phyloP scores from a whole-genome alignment of 805 yeast species.

The Ogataea nonfermentans region DNA sequence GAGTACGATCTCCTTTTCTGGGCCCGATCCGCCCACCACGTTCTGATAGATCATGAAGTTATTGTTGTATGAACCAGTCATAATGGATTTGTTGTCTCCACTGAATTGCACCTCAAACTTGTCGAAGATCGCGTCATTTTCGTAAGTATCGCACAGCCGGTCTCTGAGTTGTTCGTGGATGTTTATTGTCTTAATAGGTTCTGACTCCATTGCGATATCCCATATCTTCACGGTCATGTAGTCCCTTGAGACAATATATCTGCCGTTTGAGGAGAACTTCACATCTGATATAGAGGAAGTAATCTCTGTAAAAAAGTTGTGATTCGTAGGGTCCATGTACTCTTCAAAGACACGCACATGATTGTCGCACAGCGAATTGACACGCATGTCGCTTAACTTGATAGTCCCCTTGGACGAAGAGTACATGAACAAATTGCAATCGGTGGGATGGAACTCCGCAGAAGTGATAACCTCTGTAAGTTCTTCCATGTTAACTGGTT shows the following conservation, averaged over 20 bases:
- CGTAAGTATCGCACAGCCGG: constrained; percentile 93
- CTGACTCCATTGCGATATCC: constrained; percentile 97
- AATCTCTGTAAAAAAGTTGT: constrained; percentile 95
- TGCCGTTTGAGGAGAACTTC: constrained; percentile 86
- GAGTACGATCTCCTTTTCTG: constrained; percentile 66
- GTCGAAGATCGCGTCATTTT: constrained; percentile 97
- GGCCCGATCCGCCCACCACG: constrained; percentile 43
- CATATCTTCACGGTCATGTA: constrained; percentile 96
- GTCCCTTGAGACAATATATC: constrained; percentile 95
- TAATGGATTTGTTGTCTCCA: constrained; percentile 87
- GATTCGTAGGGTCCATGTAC: constrained; percentile 85
- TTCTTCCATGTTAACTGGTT: constrained; percentile 98
- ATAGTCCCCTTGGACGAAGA: constrained; percentile 94
- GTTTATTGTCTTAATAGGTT: constrained; percentile 90
- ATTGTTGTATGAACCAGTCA: constrained; percentile 97
- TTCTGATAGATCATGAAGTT: constrained; percentile 96
- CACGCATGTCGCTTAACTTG: constrained; percentile 94
- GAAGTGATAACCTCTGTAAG: constrained; percentile 95
- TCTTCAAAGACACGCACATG: constrained; percentile 90
- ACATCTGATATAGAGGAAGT: constrained; percentile 93
- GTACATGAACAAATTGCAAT: constrained; percentile 93
- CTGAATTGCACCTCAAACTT: constrained; percentile 95
- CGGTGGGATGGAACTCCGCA: constrained; percentile 92
- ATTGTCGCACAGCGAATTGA: constrained; percentile 87
- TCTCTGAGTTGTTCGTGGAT: constrained; percentile 95